Evolutionary conservation across 306 rosid genomes (phyloP), one percentile per base, ranked within the genome.

Genomic region (Cyamopsis tetragonoloba): DNA sequence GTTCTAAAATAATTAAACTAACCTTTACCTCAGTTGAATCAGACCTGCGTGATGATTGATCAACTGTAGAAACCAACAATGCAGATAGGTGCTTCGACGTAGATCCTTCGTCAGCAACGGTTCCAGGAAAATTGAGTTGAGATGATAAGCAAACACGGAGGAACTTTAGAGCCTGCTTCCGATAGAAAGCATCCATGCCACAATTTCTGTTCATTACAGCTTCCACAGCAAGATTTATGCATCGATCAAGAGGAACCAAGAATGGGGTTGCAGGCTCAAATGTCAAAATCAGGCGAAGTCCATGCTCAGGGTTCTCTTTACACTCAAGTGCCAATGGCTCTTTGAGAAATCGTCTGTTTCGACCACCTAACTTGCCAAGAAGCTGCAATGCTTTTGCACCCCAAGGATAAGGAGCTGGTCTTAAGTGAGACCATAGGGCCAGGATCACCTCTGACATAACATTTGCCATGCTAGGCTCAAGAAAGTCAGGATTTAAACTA

Each of bases 201-300:
- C 83, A 71, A 69, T 59, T 88, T 70, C 76, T 90, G 66, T 95
- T 86, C 86, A 86, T 82, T 42, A 88, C 87, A 68, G 91, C 96
- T 34, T 83, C 86, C 77, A 90, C 97, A 41, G 96, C 97, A 73
- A 95, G 99, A 86, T 95, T 95, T 64, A 95, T 95, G 86, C 99
- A 95, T 80, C 97, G 89, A 71, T 95, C 99, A 69, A 95, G 80
- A 4, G 99, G 97, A 68, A 95, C 99, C 91, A 95, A 78, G 85
- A 95, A 95, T 39, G 96, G 97, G 37, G 99, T 95, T 22, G 97
- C 82, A 68, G 99, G 99, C 92, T 95, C 96, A 85, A 95, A 95
- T 62, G 99, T 95, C 79, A 95, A 92, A 83, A 95, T 88, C 34
- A 88, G 82, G 60, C 99, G 96, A 46, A 90, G 86, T 54, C 96